Conservation (phyloP, 2,329 filamentous ascomycete species). For the Trichoderma sp. region DNA sequence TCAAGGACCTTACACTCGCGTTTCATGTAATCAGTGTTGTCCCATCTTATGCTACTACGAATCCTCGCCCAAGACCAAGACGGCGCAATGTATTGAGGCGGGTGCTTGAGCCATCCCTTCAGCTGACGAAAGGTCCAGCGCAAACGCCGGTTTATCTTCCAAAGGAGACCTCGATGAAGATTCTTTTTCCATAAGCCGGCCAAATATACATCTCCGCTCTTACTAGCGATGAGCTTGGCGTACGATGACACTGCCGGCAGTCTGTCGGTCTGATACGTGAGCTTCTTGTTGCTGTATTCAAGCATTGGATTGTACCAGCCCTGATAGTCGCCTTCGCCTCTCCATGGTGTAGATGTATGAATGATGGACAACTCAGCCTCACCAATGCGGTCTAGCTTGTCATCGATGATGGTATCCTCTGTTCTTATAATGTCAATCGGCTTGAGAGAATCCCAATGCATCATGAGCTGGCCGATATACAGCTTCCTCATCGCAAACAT, state of each 20-base stretch:
- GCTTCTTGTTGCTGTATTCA: background rate
- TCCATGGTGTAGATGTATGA: background rate
- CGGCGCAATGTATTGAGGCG: background rate
- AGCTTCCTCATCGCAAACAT: background rate
- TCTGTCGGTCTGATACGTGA: background rate
- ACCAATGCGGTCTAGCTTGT: background rate
- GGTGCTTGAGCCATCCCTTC: background rate
- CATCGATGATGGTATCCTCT: background rate
- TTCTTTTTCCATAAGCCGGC: background rate
- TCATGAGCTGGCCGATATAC: constrained; percentile 6
- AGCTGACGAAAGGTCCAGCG: background rate
- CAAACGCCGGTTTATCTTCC: background rate
- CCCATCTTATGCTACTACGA: background rate
- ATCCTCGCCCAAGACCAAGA: constrained; percentile 8
- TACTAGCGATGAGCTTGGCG: background rate
- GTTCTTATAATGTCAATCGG: constrained; percentile 3
- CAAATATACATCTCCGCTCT: background rate
- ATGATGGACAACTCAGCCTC: background rate
- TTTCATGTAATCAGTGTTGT: background rate
- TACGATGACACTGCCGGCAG: background rate
- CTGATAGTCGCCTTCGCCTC: background rate
- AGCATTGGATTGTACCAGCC: background rate
- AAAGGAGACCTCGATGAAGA: background rate
- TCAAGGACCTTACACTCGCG: background rate
- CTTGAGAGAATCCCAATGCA: constrained; percentile 6